These are phyloP conservation scores for Hirsutella minnesotensis DNA, from an alignment of 2,329 filamentous ascomycete genomes.

Conservation along the genomic window DNA sequence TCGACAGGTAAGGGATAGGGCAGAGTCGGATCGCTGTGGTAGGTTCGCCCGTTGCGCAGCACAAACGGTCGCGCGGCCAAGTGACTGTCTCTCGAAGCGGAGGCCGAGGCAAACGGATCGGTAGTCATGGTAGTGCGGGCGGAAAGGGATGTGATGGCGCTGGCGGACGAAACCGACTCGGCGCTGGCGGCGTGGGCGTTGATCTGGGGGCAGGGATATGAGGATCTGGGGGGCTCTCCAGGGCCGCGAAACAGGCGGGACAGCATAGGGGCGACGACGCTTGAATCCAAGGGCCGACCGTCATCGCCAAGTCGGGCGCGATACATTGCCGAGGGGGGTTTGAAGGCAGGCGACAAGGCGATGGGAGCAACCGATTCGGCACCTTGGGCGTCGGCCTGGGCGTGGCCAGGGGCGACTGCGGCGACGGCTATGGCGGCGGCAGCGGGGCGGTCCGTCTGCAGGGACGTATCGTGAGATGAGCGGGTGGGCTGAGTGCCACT, in stretches of 20 bases:
- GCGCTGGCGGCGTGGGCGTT: constrained; percentile 24
- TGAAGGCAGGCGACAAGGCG: neutral
- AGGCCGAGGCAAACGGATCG: constrained; percentile 31
- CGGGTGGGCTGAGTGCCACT: constrained; percentile 13
- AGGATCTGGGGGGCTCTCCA: constrained; percentile 3
- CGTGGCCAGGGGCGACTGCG: constrained; percentile 3
- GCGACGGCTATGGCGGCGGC: constrained; percentile 10
- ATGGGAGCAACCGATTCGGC: neutral
- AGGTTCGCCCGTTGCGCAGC: constrained; percentile 68
- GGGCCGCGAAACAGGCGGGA: neutral
- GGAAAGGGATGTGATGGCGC: constrained; percentile 29
- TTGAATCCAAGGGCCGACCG: constrained; percentile 6
- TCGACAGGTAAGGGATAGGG: constrained; percentile 84
- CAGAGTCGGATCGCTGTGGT: constrained; percentile 60
- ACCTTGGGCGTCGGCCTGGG: neutral
- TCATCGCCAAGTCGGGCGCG: constrained; percentile 3
- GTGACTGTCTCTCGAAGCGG: constrained; percentile 24
- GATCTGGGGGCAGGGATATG: constrained; percentile 14
- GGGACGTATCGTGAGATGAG: constrained; percentile 11
- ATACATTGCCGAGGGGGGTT: constrained; percentile 1
- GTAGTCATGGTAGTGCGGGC: constrained; percentile 35
- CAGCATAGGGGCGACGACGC: neutral
- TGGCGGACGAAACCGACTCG: constrained; percentile 35
- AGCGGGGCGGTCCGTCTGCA: constrained; percentile 17
- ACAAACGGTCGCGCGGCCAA: constrained; percentile 43